phyloP scores from a whole-genome alignment of 139 green algal genomes.

The Closterium sp. region DNA sequence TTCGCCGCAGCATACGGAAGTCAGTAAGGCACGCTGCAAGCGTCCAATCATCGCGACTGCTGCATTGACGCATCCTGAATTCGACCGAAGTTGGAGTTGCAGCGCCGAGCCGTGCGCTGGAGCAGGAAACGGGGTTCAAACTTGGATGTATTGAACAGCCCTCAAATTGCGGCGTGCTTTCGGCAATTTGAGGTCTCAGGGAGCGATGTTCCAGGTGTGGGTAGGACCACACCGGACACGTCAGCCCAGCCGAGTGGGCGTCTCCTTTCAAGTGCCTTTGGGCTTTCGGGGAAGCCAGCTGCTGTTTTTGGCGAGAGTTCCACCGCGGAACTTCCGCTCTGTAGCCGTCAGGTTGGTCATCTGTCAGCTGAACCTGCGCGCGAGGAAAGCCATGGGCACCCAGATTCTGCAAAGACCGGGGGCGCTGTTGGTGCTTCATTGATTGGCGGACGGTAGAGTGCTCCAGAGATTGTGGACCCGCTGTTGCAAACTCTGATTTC shows the following conservation, averaged over 20 bases:
- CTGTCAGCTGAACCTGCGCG: background rate
- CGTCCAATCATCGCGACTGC: background rate
- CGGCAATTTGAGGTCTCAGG: background rate
- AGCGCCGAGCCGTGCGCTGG: background rate
- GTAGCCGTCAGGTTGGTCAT: background rate
- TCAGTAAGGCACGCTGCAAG: background rate
- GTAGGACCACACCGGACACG: background rate
- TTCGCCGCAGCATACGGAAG: background rate
- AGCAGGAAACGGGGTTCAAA: background rate
- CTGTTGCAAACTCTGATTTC: background rate
- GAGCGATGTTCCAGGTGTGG: background rate
- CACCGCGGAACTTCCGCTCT: background rate
- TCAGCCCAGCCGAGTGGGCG: too few species aligned
- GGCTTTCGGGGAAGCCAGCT: too few species aligned
- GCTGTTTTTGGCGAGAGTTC: too few species aligned
- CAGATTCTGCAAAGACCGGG: background rate
- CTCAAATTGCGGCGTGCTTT: background rate
- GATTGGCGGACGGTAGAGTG: background rate
- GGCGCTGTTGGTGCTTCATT: background rate
- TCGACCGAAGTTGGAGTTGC: background rate
- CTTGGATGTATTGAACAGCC: background rate
- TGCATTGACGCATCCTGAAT: background rate
- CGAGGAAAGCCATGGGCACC: background rate
- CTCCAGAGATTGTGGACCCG: background rate
- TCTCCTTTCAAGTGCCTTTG: too few species aligned